Evolutionary conservation across 116 monocot species (phyloP), one percentile per base, ranked within the genome.

Genomic region (Thalassia testudinum): DNA sequence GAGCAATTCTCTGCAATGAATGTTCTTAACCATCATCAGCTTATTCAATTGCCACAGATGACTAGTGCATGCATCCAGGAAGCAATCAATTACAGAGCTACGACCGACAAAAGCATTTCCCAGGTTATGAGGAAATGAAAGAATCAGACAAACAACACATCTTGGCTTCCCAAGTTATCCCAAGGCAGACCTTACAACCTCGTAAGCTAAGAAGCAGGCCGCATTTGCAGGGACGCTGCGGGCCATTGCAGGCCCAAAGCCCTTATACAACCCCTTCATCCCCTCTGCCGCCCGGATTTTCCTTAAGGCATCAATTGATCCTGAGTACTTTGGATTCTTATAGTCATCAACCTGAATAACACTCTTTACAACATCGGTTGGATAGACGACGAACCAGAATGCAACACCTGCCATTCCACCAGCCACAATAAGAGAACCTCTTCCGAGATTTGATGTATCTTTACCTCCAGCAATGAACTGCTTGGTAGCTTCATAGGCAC

Each of bases 171-270:
- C 80, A 85, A 5, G 76, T 80, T 64, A 85, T 56, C 62, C n/a
- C n/a, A n/a, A n/a, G n/a, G n/a, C n/a, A n/a, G n/a, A n/a, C n/a
- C n/a, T n/a, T n/a, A n/a, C n/a, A 92, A 92, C 61, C n/a, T n/a
- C n/a, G n/a, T n/a, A n/a, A n/a, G n/a, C n/a, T n/a, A n/a, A n/a
- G n/a, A n/a, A n/a, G n/a, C 92, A 92, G 6, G 87, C 87, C 12
- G 78, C 83, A 72, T 87, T 92, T 52, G 92, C 92, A 1, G 92
- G 92, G 43, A 92, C 70, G 55, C 86, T 92, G 25, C 87, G 77
- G 18, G 69, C 82, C 92, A 92, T 86, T 20, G 92, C 92, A 5
- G 92, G 92, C 12, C 92, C 87, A 34, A 92, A 92, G 0, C 92
- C 92, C 62, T 55, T 80, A 56, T 83, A 92, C 7, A 92, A 73